These are phyloP conservation scores for Yamadazyma sp. DNA, from an alignment of 805 yeast genomes.

Conservation along the genomic window DNA sequence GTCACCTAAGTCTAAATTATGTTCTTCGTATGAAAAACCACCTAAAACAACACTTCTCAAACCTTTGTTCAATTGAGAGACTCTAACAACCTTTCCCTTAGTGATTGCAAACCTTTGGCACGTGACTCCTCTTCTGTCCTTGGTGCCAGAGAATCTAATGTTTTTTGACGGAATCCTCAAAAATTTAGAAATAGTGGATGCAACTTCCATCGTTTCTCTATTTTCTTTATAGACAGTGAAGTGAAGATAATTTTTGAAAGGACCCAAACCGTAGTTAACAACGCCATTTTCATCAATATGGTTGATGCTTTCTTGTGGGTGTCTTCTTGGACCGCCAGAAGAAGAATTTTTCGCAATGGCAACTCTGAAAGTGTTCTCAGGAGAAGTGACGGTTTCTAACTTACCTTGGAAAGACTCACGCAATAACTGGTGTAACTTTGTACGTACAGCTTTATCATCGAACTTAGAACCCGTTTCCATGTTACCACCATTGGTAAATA, in stretches of 20 bases:
- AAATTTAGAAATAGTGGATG: slow-evolving; percentile 67
- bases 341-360: slow-evolving; percentile 48
- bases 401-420: slow-evolving; percentile 71
- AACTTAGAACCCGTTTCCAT: slow-evolving; percentile 59
- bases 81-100: slow-evolving; percentile 69
- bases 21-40: slow-evolving; percentile 65
- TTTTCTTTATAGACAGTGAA: slow-evolving; percentile 89
- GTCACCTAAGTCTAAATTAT: slow-evolving; percentile 73
- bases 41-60: slow-evolving; percentile 80
- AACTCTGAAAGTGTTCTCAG: slow-evolving; percentile 62
- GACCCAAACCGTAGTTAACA: slow-evolving; percentile 73
- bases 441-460: slow-evolving; percentile 70
- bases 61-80: slow-evolving; percentile 72
- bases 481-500: slow-evolving; percentile 54
- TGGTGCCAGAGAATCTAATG: slow-evolving; percentile 89
- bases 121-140: slow-evolving; percentile 94
- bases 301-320: slow-evolving; percentile 37
- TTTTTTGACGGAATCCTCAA: slow-evolving; percentile 70
- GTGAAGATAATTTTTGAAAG: slow-evolving; percentile 64
- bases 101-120: slow-evolving; percentile 76
- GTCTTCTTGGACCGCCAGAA: slow-evolving; percentile 35
- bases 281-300: slow-evolving; percentile 50
- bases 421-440: slow-evolving; percentile 72
- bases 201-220: slow-evolving; percentile 96
- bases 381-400: slow-evolving; percentile 78